Evolutionary conservation across 305 asterid genomes (phyloP).

Genomic region (Fraxinus velutina): DNA sequence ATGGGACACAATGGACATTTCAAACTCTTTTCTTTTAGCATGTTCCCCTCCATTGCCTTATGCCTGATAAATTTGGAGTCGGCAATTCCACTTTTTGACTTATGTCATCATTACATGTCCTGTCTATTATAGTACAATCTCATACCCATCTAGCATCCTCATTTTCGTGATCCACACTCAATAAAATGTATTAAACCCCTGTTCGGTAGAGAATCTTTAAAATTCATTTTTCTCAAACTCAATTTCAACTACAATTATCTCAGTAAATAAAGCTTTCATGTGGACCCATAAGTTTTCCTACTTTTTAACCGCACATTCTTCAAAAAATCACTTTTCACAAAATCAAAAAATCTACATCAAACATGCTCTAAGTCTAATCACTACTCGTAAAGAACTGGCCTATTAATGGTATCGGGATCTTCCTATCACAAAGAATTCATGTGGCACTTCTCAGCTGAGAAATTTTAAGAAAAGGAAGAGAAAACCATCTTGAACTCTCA

Average conservation of each 20-base stretch:
- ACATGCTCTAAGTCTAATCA: not conserved
- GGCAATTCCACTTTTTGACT: not conserved
- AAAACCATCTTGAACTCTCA: not conserved
- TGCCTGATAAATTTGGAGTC: not conserved
- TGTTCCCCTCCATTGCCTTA: not conserved
- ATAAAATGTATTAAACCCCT: not conserved
- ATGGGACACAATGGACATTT: not conserved
- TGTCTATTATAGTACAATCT: not conserved
- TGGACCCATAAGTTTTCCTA: not conserved
- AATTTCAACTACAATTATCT: not conserved
- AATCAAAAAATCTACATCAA: not conserved
- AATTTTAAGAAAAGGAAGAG: not conserved
- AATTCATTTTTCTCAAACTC: too few species aligned
- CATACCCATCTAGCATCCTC: not conserved
- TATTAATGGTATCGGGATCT: not conserved
- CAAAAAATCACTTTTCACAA: not conserved
- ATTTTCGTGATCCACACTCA: not conserved
- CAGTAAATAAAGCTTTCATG: not conserved
- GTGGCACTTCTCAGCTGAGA: not conserved
- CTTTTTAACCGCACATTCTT: not conserved
- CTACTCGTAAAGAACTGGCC: not conserved
- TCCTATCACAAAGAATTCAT: not conserved
- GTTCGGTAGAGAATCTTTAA: not conserved
- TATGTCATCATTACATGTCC: not conserved
- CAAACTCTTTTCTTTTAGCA: not conserved